phyloP scores from a whole-genome alignment of 768 basidiomycete genomes.

The Fomitopsis serialis region DNA sequence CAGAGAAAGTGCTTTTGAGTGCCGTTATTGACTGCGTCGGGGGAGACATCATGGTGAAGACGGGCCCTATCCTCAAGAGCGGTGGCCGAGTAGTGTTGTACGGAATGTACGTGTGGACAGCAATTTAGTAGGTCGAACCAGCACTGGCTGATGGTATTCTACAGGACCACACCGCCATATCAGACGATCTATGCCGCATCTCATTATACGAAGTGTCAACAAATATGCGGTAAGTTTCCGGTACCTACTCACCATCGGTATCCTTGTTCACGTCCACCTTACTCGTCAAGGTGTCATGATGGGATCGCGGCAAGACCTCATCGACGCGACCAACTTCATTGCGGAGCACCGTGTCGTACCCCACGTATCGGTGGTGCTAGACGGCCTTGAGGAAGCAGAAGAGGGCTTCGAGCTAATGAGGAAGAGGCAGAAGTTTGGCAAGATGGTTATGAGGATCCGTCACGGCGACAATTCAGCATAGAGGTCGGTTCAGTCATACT shows the following conservation, averaged over 20 bases:
- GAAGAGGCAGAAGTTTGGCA: conserved; percentile 68
- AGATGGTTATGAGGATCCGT: conserved; percentile 55
- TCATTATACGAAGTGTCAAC: conserved; percentile 80
- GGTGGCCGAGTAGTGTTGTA: conserved; percentile 33
- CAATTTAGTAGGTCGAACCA: no score
- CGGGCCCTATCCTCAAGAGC: conserved; percentile 28
- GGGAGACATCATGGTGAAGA: conserved; percentile 32
- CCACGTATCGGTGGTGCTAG: conserved; percentile 60
- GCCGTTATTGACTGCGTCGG: conserved; percentile 43
- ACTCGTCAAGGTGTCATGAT: conserved; percentile 63
- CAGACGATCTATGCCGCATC: conserved; percentile 46
- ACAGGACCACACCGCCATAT: conserved; percentile 41
- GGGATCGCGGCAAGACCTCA: conserved; percentile 74
- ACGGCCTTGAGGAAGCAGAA: conserved; percentile 58
- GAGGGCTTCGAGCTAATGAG: conserved; percentile 67
- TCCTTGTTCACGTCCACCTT: no score
- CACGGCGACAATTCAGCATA: conserved; percentile 1
- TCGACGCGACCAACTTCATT: conserved; percentile 70
- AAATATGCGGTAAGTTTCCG: conserved; percentile 61
- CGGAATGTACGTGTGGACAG: conserved; percentile 29
- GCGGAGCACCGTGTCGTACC: conserved; percentile 62
- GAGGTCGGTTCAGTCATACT: neutral
- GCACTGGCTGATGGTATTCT: neutral
- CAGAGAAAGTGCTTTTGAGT: conserved; percentile 21
- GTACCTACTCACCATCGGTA: no score